A percentile compares a stretch with the other conserved stretches of the same genome.
Conservation (phyloP, 2,329 filamentous ascomycete species). For the Exophiala oligosperma region DNA sequence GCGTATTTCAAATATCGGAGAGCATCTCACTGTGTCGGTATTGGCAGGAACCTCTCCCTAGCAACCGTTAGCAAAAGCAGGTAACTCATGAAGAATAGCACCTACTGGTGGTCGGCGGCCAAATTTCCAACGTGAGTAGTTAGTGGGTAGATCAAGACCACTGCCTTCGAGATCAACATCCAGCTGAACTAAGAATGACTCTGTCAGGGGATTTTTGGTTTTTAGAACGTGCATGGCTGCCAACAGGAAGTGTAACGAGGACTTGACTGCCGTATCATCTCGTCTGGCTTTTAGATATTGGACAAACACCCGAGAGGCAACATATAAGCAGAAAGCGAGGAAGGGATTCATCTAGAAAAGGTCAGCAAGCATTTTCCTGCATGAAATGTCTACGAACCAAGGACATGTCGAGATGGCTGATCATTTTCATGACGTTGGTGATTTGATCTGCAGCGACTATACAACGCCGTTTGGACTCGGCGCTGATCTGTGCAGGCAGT, state of each 20-base stretch:
- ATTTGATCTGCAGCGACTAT: slow-evolving; percentile 93
- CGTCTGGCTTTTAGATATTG: slow-evolving; percentile 95
- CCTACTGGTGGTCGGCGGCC: slow-evolving; percentile 21
- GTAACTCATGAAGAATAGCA: neutral
- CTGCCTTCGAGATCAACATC: slow-evolving; percentile 81
- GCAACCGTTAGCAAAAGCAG: slow-evolving; percentile 5
- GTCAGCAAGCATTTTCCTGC: neutral
- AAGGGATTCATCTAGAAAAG: slow-evolving; percentile 82
- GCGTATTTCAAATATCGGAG: slow-evolving; percentile 27
- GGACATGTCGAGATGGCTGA: slow-evolving; percentile 84
- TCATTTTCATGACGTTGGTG: slow-evolving; percentile 90
- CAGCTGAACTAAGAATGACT: slow-evolving; percentile 90
- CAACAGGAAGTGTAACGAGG: slow-evolving; percentile 86
- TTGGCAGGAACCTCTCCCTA: slow-evolving; percentile 27
- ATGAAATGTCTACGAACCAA: slow-evolving; percentile 57
- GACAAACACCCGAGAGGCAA: slow-evolving; percentile 91
- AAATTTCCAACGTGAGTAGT: slow-evolving; percentile 23
- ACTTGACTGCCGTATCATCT: slow-evolving; percentile 72
- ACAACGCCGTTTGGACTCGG: slow-evolving; percentile 89
- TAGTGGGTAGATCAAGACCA: slow-evolving; percentile 34
- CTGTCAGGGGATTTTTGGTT: slow-evolving; percentile 82
- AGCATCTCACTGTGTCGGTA: slow-evolving; percentile 27
- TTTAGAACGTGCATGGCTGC: slow-evolving; percentile 89
- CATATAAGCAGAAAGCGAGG: slow-evolving; percentile 91
- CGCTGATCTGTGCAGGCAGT: slow-evolving; percentile 71